phyloP scores from a whole-genome alignment of 1,284 basidiomycete genomes.

The Heimioporus retisporus region DNA sequence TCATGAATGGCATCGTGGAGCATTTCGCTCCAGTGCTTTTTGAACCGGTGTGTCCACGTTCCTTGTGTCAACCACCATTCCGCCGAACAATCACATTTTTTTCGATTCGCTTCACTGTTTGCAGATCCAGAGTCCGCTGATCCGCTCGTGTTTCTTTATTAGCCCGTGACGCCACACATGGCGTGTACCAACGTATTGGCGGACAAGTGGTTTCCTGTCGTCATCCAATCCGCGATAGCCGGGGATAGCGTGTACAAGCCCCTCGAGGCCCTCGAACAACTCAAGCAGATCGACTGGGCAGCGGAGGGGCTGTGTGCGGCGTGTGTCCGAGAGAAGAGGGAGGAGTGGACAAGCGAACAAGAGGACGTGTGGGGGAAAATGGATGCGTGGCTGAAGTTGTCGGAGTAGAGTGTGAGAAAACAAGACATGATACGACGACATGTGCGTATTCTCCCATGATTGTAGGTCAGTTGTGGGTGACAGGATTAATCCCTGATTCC shows the following conservation, averaged over 20 bases:
- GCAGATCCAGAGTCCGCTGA: too few species aligned
- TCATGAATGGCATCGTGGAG: constrained; percentile 63
- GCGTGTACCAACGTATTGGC: constrained; percentile 76
- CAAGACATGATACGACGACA: too few species aligned
- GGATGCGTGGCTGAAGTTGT: constrained; percentile 61
- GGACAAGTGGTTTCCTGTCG: constrained; percentile 73
- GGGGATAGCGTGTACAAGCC: constrained; percentile 71
- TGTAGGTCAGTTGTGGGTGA: constrained; percentile 9
- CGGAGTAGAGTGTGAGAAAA: constrained; percentile 13
- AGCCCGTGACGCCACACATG: constrained; percentile 72
- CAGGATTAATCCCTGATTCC: constrained; percentile 2
- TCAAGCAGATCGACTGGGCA: constrained; percentile 69
- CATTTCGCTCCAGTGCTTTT: constrained; percentile 79
- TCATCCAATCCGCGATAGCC: constrained; percentile 70
- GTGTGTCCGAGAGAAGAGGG: constrained; percentile 67
- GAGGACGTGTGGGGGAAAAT: constrained; percentile 66
- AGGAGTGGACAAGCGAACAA: constrained; percentile 75
- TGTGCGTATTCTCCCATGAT: too few species aligned
- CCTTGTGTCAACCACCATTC: too few species aligned
- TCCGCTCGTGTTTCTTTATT: too few species aligned
- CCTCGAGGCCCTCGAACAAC: constrained; percentile 69
- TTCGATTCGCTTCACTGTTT: too few species aligned
- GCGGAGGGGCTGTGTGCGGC: constrained; percentile 64
- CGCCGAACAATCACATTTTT: too few species aligned
- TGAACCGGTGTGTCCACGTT: constrained; percentile 55